Evolutionary conservation across 371 early-diverging fungal species (phyloP).

Genomic region (Batrachochytrium dendrobatidis): DNA sequence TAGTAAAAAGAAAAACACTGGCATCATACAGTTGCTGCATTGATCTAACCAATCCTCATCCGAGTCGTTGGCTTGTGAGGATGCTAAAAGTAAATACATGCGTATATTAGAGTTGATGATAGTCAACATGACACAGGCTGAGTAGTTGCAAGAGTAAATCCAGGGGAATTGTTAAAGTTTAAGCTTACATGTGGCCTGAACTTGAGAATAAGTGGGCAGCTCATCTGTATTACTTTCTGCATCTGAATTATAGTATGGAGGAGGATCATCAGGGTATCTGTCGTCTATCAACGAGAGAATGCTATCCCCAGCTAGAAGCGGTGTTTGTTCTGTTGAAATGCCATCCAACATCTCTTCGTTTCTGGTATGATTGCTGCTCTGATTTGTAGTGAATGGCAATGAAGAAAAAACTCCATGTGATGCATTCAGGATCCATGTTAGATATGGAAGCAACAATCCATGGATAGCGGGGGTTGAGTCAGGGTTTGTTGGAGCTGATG

Average conservation of each 20-base stretch:
- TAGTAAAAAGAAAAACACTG: not conserved
- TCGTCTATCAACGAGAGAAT: not conserved
- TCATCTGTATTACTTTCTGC: not conserved
- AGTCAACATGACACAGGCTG: not conserved
- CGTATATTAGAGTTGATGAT: not conserved
- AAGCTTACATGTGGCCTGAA: not conserved
- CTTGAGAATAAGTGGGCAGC: not conserved
- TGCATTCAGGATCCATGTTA: not conserved
- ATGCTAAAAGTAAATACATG: not conserved
- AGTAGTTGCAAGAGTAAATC: not conserved
- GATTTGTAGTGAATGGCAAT: not conserved
- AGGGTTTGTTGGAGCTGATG: no score
- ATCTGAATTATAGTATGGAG: not conserved
- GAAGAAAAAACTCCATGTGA: not conserved
- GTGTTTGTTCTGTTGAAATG: not conserved
- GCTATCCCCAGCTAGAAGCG: not conserved
- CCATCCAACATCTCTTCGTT: not conserved
- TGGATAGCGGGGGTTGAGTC: not conserved
- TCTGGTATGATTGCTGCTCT: not conserved
- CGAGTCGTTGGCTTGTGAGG: not conserved
- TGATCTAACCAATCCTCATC: not conserved
- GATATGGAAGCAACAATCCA: not conserved
- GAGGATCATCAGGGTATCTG: slow-evolving; percentile 1
- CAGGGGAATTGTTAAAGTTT: not conserved
- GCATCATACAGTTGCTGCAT: not conserved